These are phyloP conservation scores for Cryphonectria carpinicola DNA, from an alignment of 2,329 filamentous ascomycete genomes.

Conservation along the genomic window DNA sequence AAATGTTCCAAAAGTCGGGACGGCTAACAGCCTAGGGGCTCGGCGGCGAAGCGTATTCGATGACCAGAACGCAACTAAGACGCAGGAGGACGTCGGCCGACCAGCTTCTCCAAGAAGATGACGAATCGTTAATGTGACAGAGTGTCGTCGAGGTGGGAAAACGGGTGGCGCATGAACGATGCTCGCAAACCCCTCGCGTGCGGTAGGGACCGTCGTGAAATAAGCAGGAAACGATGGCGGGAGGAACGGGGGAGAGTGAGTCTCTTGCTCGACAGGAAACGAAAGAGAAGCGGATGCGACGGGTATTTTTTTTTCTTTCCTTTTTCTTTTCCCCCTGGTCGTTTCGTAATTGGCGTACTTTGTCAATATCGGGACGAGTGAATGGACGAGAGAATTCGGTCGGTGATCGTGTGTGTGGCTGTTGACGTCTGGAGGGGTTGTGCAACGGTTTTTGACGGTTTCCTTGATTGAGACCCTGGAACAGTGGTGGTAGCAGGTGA, in stretches of 20 bases:
- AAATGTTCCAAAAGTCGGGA: constrained; percentile 8
- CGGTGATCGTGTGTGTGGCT: constrained; percentile 14
- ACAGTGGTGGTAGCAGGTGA: neutral
- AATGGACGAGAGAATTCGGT: neutral
- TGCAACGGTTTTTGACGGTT: constrained; percentile 14
- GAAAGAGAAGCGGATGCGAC: neutral
- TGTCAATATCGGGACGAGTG: constrained; percentile 8
- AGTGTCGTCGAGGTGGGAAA: constrained; percentile 14
- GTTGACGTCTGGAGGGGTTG: neutral
- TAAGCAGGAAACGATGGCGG: constrained; percentile 18
- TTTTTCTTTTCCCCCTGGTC: no score
- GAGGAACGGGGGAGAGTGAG: neutral
- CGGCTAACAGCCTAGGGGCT: neutral
- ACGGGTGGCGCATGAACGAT: constrained; percentile 23
- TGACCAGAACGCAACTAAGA: neutral
- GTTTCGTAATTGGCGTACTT: neutral
- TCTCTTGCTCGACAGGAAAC: neutral
- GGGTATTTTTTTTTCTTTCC: no score
- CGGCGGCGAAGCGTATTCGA: neutral
- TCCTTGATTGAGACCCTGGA: constrained; percentile 20
- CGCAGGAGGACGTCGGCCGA: neutral
- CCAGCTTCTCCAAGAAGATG: constrained; percentile 13
- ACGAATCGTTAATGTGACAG: constrained; percentile 14
- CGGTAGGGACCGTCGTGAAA: constrained; percentile 10
- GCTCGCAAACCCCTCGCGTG: constrained; percentile 16